Evolutionary conservation across 768 basidiomycete genomes (phyloP), one percentile per base, ranked within the genome.

Genomic region (Grammothele lineata): DNA sequence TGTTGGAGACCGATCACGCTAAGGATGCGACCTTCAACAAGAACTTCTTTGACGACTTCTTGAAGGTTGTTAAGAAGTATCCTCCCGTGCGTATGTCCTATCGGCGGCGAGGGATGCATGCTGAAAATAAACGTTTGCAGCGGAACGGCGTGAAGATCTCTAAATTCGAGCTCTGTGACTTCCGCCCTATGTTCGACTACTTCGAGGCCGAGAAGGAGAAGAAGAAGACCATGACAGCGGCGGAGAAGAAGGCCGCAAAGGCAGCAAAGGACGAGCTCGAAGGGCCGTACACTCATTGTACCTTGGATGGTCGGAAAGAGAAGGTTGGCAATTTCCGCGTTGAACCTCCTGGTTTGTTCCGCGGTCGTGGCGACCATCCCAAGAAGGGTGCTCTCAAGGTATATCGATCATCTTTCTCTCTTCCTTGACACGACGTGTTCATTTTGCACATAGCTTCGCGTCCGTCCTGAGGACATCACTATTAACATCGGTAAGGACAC

Each of bases 261-360:
- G 87, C 85, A 57, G 77, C 75, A 45, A 91, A 85, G 64, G 94
- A 97, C 45, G 78, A 80, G 23, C 60, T 83, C 50, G 96, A 98
- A 67, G 81, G 80, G 40, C 87, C 85, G 53, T 97, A 93, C 66
- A 81, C 78, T 18, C 77, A 78, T 21, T 97, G 95, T 66, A 61
- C 84, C n/a, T 79, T 99, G 26, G 92, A 99, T 60, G 95, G 95
- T 11, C 84, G 94, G 43, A 95, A 92, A 69, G 96, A 99, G 72
- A 98, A 97, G 66, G 81, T 97, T 39, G 96, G 96, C 32, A 99
- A 98, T 70, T 98, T 98, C 75, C 79, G 93, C 56, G 84, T 97
- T 42, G 96, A 99, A 75, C 96, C 96, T 64, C 96, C 96, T 22
- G 94, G 95, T n/a, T 70, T 98, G 41, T 99, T 98, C 70, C 74